phyloP scores from a whole-genome alignment of 1,284 basidiomycete species.

The Boletus mariae region DNA sequence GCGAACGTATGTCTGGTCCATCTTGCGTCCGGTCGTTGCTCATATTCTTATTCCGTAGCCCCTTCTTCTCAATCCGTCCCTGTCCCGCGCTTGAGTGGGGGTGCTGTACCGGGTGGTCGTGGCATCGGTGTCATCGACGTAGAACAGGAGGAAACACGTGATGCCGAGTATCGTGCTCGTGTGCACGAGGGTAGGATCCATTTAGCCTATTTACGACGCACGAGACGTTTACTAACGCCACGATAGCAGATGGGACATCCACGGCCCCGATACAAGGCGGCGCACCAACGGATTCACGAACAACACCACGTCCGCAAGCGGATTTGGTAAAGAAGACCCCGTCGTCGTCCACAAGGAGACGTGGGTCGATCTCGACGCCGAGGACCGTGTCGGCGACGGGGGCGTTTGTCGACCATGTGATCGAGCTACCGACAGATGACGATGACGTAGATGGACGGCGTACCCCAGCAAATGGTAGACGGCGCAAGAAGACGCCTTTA shows the following conservation, averaged over 20 bases:
- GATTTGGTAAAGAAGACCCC: conserved; percentile 12
- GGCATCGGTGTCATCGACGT: conserved; percentile 26
- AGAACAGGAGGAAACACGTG: conserved; percentile 29
- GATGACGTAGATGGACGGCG: neutral
- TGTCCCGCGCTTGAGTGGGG: conserved; percentile 19
- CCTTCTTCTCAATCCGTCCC: conserved; percentile 12
- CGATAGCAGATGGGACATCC: conserved; percentile 4
- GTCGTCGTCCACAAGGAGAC: neutral
- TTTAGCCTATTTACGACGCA: neutral
- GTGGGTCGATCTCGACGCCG: neutral
- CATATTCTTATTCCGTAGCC: conserved; percentile 1
- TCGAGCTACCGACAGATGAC: conserved; percentile 22
- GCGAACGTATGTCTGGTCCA: conserved; percentile 39
- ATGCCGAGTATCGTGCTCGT: conserved; percentile 10
- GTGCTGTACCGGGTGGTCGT: conserved; percentile 28
- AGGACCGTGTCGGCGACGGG: conserved; percentile 9
- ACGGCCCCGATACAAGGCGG: neutral
- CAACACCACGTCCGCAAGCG: neutral
- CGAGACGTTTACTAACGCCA: neutral
- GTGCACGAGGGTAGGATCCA: no score
- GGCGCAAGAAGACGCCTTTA: neutral
- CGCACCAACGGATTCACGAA: no score
- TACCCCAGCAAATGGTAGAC: neutral
- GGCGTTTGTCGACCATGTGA: conserved; percentile 20
- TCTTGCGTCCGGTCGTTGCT: neutral